Evolutionary conservation across 2,329 filamentous ascomycete genomes (phyloP), one percentile per base, ranked within the genome.

Genomic region (Colletotrichum aenigma): DNA sequence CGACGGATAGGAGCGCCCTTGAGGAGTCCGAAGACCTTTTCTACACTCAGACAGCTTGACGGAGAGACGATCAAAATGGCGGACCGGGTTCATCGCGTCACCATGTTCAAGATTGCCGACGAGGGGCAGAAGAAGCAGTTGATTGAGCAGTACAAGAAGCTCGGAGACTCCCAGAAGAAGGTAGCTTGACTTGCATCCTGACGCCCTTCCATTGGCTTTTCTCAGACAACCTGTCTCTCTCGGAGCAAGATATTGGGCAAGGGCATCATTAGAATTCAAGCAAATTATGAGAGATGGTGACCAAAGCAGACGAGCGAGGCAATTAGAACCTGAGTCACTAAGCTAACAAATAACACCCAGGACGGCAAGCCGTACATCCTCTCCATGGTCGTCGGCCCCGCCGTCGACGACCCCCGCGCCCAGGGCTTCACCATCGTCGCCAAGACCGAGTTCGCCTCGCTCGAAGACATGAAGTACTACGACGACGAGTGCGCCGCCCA

Each of bases 291-390:
- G 18, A 48, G 3, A n/a, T 6, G 18, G 18, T 10, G 10, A 18
- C 8, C 2, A 3, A 3, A 21, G 0, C 16, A 43, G 43, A 48
- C n/a, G 10, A 48, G 0, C n/a, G 6, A 48, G 43, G n/a, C 18
- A 21, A n/a, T 48, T 21, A 7, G 43, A 48, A 21, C n/a, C 9
- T 48, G 10, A 12, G 9, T 58, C 15, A 2, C 7, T 12, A 28
- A 32, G 28, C 48, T 70, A 34, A 68, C n/a, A 48, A 34, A n/a
- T 4, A 48, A 62, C 16, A 18, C 21, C 10, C 70, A 95, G 94
- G 89, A 94, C 79, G 93, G 92, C 77, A 92, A 94, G 81, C 92
- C 92, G 2, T 95, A 95, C 82, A 94, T 95, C 78, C 83, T 92
- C 60, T 87, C 88, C 73, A 86, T 91, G 78, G 77, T 86, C 83